Evolutionary conservation across 192 early-diverging fungal species (phyloP).

Genomic region (Backusella tuberculispora): DNA sequence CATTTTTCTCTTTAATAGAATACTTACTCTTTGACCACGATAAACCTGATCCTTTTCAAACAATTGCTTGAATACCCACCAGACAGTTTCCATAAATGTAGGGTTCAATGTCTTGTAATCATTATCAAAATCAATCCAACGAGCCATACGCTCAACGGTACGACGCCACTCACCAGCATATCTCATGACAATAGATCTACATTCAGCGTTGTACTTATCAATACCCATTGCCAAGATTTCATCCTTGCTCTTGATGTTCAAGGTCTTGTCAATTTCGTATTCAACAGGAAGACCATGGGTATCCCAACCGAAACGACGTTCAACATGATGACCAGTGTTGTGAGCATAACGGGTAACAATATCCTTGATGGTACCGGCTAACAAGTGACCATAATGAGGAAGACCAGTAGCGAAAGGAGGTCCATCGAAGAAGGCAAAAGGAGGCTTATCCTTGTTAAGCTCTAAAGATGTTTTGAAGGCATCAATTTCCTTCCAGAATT

Average conservation of each 20-base stretch:
- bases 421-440: conserved; percentile 96
- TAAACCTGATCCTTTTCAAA: conserved; percentile 96
- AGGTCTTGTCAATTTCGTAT: conserved; percentile 94
- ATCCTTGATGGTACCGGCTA: conserved; percentile 99
- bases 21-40: conserved; percentile 70
- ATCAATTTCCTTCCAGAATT: conserved; percentile 97
- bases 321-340: conserved; percentile 95
- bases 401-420: conserved; percentile 98
- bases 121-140: conserved; percentile 99
- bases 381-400: conserved; percentile 98
- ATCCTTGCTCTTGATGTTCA: conserved; percentile 82
- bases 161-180: conserved; percentile 91
- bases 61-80: conserved; percentile 99
- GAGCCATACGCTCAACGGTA: conserved; percentile 94
- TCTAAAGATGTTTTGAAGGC: conserved; percentile 92
- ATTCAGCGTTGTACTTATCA: conserved; percentile 96
- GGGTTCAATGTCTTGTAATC: conserved; percentile 98
- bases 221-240: conserved; percentile 95
- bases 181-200: conserved; percentile 95
- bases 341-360: conserved; percentile 97
- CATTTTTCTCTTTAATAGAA: neutral
- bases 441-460: conserved; percentile 85
- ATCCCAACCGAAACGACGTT: conserved; percentile 98
- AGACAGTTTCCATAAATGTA: conserved; percentile 97
- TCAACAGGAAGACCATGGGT: conserved; percentile 89